Conservation (phyloP, 2,329 filamentous ascomycete genomes). For the Fusarium brachygibbosum region DNA sequence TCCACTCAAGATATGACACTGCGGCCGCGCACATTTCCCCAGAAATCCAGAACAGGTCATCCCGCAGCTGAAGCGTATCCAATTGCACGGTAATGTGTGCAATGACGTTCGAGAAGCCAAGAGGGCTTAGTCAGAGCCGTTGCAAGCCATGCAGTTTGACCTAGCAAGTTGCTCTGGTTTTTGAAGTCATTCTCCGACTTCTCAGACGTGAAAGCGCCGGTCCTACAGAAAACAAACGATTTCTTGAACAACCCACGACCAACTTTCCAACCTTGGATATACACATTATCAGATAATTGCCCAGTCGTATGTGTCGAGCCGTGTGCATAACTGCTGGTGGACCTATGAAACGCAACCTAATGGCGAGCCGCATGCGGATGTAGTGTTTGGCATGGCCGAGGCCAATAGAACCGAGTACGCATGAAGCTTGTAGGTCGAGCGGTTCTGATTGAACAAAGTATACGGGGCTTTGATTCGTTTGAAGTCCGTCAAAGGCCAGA, state of each 20-base stretch:
- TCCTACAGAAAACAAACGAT: neutral
- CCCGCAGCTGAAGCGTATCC: constrained; percentile 46
- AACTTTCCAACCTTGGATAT: constrained; percentile 10
- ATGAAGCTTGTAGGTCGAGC: constrained; percentile 15
- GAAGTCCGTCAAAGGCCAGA: constrained; percentile 5
- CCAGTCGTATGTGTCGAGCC: constrained; percentile 26
- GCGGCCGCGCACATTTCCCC: constrained; percentile 45
- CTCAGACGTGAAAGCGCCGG: neutral
- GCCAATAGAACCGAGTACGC: constrained; percentile 31
- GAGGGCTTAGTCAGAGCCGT: constrained; percentile 31
- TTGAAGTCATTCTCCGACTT: constrained; percentile 1
- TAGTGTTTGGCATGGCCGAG: constrained; percentile 29
- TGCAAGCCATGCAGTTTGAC: constrained; percentile 6
- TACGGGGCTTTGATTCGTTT: constrained; percentile 17
- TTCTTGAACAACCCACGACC: constrained; percentile 6
- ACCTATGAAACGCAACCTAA: constrained; percentile 37
- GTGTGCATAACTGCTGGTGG: constrained; percentile 25
- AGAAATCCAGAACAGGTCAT: constrained; percentile 46
- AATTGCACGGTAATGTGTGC: constrained; percentile 30
- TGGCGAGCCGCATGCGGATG: constrained; percentile 42
- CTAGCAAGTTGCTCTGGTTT: constrained; percentile 7
- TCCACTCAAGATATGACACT: constrained; percentile 39
- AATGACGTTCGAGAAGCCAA: constrained; percentile 43
- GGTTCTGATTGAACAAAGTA: constrained; percentile 20
- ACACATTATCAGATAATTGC: neutral